phyloP scores from a whole-genome alignment of 2,329 filamentous ascomycete species.

The Fusarium lyarnte region DNA sequence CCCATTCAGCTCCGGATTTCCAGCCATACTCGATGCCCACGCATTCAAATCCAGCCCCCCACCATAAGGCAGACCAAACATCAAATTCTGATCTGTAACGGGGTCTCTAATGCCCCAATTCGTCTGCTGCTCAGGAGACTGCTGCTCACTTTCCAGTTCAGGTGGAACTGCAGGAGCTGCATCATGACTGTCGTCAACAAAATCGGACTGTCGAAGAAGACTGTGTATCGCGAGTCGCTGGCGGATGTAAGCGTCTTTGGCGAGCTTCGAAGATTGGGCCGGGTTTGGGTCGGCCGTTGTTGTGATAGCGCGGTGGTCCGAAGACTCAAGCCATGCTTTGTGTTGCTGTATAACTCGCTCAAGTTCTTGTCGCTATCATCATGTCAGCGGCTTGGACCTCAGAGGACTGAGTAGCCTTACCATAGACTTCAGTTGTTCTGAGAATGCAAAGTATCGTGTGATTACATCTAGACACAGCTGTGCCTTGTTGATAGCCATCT shows the following conservation, averaged over 20 bases:
- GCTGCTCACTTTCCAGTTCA: constrained; percentile 38
- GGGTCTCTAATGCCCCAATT: constrained; percentile 23
- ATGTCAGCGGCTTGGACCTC: background rate
- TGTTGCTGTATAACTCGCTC: constrained; percentile 41
- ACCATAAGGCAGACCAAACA: constrained; percentile 39
- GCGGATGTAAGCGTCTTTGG: constrained; percentile 38
- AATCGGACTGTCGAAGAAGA: constrained; percentile 51
- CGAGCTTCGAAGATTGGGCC: constrained; percentile 24
- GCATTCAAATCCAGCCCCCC: constrained; percentile 33
- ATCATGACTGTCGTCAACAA: constrained; percentile 52
- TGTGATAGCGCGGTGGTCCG: constrained; percentile 29
- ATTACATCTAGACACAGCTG: constrained; percentile 41
- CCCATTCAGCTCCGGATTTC: constrained; percentile 24
- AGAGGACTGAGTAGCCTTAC: background rate
- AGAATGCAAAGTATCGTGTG: constrained; percentile 43
- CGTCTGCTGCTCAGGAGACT: constrained; percentile 13
- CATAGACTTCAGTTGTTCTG: constrained; percentile 42
- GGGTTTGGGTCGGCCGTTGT: constrained; percentile 17
- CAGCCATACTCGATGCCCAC: constrained; percentile 32
- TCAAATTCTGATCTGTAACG: constrained; percentile 30
- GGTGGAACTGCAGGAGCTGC: constrained; percentile 35
- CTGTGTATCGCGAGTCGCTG: constrained; percentile 53
- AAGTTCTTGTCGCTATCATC: constrained; percentile 37
- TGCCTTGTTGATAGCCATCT: constrained; percentile 41
- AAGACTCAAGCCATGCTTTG: constrained; percentile 38